Conservation (phyloP, 2,329 filamentous ascomycete species). For the Paraphaeosphaeria minitans region DNA sequence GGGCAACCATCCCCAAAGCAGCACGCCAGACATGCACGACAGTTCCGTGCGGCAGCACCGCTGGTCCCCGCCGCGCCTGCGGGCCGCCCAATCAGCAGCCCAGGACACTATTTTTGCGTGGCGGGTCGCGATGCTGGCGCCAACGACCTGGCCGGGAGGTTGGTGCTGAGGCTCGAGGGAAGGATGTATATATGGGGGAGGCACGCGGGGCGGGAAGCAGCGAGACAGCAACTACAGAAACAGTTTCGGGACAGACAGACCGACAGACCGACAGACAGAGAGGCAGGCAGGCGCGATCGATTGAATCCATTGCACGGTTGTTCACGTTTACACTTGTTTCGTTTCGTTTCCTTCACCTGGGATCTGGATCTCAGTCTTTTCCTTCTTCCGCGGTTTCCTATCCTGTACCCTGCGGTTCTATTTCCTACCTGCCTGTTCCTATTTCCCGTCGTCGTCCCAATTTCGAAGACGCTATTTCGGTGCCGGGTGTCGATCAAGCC, state of each 20-base stretch:
- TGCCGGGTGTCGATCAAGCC: slow-evolving; percentile 1
- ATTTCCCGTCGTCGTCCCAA: not conserved
- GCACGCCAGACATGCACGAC: not conserved
- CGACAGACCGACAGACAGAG: not conserved
- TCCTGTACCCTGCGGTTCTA: not conserved
- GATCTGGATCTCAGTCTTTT: slow-evolving; percentile 24
- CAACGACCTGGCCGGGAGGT: not conserved
- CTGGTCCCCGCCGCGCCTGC: not conserved
- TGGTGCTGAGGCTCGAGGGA: not conserved
- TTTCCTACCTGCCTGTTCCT: not conserved
- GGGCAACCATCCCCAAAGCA: not conserved
- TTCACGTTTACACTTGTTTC: slow-evolving; percentile 10
- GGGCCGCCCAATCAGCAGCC: not conserved
- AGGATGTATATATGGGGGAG: not conserved
- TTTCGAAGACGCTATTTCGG: not conserved
- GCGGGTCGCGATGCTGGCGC: slow-evolving; percentile 3
- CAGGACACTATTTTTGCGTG: slow-evolving; percentile 5
- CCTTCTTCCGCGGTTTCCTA: not conserved
- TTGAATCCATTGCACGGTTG: not conserved
- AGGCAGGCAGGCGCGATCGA: not conserved
- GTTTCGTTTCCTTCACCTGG: slow-evolving; percentile 11
- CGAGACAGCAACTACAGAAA: not conserved
- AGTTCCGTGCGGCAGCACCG: not conserved
- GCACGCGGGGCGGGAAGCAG: too few relatives aligned
- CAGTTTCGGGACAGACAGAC: not conserved